Percentiles rank a stretch among this genome's conserved stretches.
These are phyloP conservation scores for Ustilago shanxiensis DNA, from an alignment of 1,284 basidiomycete species.

Conservation along the genomic window DNA sequence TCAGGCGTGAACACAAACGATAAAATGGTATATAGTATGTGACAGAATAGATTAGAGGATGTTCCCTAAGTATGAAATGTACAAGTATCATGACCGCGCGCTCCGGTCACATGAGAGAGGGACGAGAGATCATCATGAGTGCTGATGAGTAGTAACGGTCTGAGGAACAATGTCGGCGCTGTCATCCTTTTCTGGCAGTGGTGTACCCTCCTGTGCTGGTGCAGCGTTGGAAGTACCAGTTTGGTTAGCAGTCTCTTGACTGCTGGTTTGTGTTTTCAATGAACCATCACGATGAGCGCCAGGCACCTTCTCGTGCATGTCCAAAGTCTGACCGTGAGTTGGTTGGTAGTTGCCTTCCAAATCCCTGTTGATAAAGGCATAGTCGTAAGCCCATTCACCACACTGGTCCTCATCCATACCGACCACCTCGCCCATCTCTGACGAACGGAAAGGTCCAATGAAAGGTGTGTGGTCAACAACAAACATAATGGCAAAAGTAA, in stretches of 20 bases:
- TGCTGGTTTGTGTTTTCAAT: conserved; percentile 19
- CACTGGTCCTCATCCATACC: conserved; percentile 82
- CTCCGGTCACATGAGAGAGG: background rate
- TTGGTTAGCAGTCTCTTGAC: conserved; percentile 14
- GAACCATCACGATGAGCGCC: conserved; percentile 26
- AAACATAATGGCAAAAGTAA: conserved; percentile 75
- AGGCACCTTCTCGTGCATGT: conserved; percentile 55
- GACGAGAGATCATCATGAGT: background rate
- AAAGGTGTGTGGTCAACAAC: conserved; percentile 80
- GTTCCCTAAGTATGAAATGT: background rate
- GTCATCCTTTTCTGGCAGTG: conserved; percentile 1
- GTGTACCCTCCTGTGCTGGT: background rate
- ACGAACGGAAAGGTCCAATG: conserved; percentile 79
- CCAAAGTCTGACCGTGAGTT: conserved; percentile 49
- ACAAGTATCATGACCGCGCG: conserved; percentile 3
- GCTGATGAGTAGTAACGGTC: conserved; percentile 4
- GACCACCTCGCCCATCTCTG: conserved; percentile 82
- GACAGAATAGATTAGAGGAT: background rate
- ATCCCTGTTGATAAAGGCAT: conserved; percentile 61
- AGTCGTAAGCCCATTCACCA: conserved; percentile 74
- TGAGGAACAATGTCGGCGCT: background rate
- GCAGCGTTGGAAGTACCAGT: conserved; percentile 5
- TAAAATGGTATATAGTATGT: background rate
- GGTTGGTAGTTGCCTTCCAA: conserved; percentile 63
- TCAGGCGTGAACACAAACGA: background rate